phyloP scores from a whole-genome alignment of 495 filamentous ascomycete species.

The Penicillium cosmopolitanum region DNA sequence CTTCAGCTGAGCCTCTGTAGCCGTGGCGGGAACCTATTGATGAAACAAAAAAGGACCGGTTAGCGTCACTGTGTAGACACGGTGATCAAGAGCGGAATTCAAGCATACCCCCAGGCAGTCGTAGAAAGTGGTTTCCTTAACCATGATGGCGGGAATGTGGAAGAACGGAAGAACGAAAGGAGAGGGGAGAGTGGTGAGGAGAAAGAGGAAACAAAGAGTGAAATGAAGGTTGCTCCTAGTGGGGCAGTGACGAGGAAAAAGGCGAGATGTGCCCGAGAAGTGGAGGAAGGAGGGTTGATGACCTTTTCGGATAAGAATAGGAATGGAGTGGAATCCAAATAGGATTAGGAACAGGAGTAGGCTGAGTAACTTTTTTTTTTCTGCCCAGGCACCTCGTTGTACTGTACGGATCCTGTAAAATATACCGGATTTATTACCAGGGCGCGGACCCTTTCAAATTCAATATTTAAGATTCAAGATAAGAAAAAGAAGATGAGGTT shows the following conservation, averaged over 20 bases:
- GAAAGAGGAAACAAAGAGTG: conserved; percentile 14
- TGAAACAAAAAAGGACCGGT: conserved; percentile 25
- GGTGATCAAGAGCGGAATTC: neutral
- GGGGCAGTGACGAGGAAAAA: conserved; percentile 15
- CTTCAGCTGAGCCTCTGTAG: conserved; percentile 79
- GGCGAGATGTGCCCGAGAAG: conserved; percentile 8
- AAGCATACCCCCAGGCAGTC: conserved; percentile 79
- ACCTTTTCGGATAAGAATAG: conserved; percentile 29
- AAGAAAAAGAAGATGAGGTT: too few relatives aligned
- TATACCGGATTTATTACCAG: conserved; percentile 28
- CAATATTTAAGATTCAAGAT: too few relatives aligned
- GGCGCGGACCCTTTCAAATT: conserved; percentile 1
- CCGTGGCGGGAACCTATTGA: conserved; percentile 68
- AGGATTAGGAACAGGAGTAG: conserved; percentile 9
- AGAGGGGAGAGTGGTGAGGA: conserved; percentile 20
- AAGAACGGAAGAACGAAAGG: conserved; percentile 21
- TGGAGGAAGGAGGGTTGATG: conserved; percentile 19
- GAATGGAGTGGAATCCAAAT: conserved; percentile 4
- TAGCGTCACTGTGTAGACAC: neutral
- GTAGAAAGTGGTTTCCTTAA: conserved; percentile 88
- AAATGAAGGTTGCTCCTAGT: conserved; percentile 13
- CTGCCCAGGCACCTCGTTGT: conserved; percentile 24
- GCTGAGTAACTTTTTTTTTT: conserved; percentile 36
- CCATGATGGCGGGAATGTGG: conserved; percentile 59
- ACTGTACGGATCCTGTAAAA: conserved; percentile 15